Evolutionary conservation across 2,329 filamentous ascomycete species (phyloP), one percentile per base, ranked within the genome.

Genomic region (Cercospora sp.): DNA sequence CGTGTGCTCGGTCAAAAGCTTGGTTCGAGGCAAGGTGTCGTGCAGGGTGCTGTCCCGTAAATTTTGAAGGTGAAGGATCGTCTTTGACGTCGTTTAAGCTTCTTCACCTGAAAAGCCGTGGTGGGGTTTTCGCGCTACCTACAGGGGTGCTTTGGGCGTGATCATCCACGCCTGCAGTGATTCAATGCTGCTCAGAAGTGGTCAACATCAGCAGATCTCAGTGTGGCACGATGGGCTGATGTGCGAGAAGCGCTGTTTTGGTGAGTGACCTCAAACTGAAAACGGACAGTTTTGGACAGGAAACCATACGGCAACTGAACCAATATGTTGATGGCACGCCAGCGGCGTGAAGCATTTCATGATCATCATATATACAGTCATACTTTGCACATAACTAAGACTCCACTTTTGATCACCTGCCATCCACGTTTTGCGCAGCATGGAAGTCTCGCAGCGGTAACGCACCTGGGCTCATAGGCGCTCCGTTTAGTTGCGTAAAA

Each of bases 401-500:
- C 36, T 39, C 36, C 36, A 39, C 36, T 39, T 39, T 39, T n/a
- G 13, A 31, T 26, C 42, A 73, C 59, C 70, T 69, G 30, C 63
- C 70, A 65, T 74, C 72, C 33, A 66, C 64, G 9, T 42, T 59
- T 51, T 67, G 36, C 36, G 36, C 36, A 39, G 36, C 36, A 39
- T 39, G 36, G 7, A 39, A 39, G 36, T 39, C 36, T 16, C 36
- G 36, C 13, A 39, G 36, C 36, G 36, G 36, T 39, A 39, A 39
- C 36, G 36, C 36, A n/a, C 42, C 51, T 51, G 16, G 67, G 69
- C 69, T 75, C 42, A 75, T 60, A 62, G 77, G 64, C 18, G 68
- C 77, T 20, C 74, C 78, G 65, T 74, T 77, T 86, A 59, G 90
- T 80, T 12, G 85, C 84, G 74, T 90, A 84, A 91, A 91, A 1